Base-by-base conservation (phyloP, 2,329 filamentous ascomycete genomes). In the Colletotrichum sp. region DNA sequence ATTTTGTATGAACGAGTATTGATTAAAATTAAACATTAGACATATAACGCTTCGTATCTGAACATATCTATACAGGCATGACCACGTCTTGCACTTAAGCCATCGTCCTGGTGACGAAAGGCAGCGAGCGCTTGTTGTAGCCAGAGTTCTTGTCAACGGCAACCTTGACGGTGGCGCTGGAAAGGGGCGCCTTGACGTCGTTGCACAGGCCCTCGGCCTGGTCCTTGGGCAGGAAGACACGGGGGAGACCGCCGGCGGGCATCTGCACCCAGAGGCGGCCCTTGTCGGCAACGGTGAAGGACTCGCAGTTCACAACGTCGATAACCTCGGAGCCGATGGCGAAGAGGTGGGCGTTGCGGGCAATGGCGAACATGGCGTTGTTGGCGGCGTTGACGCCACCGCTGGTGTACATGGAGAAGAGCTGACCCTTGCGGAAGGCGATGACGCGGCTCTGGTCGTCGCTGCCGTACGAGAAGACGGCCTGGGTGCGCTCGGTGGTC, bases 221-320 rank as follows among this genome's bases (percentile, higher is more conserved):
- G 39, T 74, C 71, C 70, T 74, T 62, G 65, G 74, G 74, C 59
- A 76, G 7, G 34, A 76, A 76, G 21, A 76, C 70, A 8, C 74
- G 74, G 16, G 74, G 74, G 13, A 76, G 65, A 16, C 74, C 74
- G 2, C 74, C 74, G 12, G 64, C 74, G n/a, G 74, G 74, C 74
- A 76, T 76, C 30, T 76, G 74, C 57, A 68, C 74, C 74, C 74
- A 76, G 21, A 76, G 70, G 36, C 74, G 74, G 16, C 74, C 74
- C 21, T 76, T 49, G 15, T 49, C 26, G 10, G 74, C 74, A n/a
- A 76, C 70, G 10, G 16, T 26, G 63, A 76, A 76, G 65, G 74
- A 65, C 64, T 76, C 71, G 80, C 90, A 92, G 52, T 81, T 82
- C 70, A 89, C 76, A 12, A 89, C 81, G 70, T 90, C 88, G 15